These are phyloP conservation scores for Dothideomycetes sp. DNA, from an alignment of 2,329 filamentous ascomycete species.

Conservation along the genomic window DNA sequence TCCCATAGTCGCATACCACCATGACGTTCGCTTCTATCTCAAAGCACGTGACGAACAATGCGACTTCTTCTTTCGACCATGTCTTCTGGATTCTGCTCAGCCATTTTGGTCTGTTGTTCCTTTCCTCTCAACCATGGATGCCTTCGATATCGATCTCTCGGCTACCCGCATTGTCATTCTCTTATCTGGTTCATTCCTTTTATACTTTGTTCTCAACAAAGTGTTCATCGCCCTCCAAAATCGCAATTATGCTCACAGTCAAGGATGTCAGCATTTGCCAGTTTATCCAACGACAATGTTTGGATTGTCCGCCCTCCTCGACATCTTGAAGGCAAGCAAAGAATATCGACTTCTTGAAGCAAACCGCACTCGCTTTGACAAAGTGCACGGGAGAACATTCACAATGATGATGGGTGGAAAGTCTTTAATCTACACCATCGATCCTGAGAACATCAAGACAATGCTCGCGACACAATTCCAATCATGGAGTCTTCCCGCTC, in stretches of 20 bases:
- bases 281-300: constrained; percentile 39
- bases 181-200: background rate
- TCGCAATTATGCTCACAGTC: background rate
- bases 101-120: no score
- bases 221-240: background rate
- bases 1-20: no score
- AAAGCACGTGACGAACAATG: no score
- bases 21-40: no score
- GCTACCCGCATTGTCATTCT: background rate
- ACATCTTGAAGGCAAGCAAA: constrained; percentile 32
- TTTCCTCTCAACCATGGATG: no score
- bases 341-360: constrained; percentile 28
- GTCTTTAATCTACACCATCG: constrained; percentile 30
- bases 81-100: no score
- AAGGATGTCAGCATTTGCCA: background rate
- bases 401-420: background rate
- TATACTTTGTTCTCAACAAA: background rate
- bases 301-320: constrained; percentile 41
- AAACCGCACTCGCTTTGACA: background rate
- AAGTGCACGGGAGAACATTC: background rate
- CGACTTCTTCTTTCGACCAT: no score
- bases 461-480: constrained; percentile 38
- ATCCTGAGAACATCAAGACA: constrained; percentile 41
- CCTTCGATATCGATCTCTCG: background rate
- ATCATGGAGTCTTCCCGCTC: constrained; percentile 37